Base-by-base conservation (phyloP, 225 moss, liverwort and hornwort genomes). In the Pleurozium schreberi region DNA sequence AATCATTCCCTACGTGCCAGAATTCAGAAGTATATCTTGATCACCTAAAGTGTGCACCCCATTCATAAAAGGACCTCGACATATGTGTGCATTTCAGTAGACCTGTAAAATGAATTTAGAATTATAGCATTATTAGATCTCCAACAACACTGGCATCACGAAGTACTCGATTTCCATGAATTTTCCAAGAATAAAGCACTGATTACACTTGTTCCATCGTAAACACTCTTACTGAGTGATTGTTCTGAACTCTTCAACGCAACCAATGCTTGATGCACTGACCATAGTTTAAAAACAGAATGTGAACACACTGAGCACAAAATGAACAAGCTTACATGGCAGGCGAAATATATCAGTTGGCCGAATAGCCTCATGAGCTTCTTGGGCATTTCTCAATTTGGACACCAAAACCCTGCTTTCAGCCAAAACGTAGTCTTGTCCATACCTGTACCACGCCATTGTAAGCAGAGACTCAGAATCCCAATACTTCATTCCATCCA, bases 321-420 rank as follows among this genome's bases (percentile, higher is more conserved):
- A 75, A 47, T 57, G 84, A 89, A 86, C n/a, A 74, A 92, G 77
- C 86, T 89, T 92, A 99, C 98, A 96, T 90, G 98, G 98, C 38
- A 97, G 82, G 59, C 96, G 94, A 91, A 84, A 90, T 76, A 96
- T 91, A 90, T 99, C 96, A 84, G 97, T 99, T 81, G 98, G 98
- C 14, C 98, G 95, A 88, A 99, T 97, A 84, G 98, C 97, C 82
- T 99, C 98, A 91, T 99, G 98, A 83, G 97, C 96, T 95, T 99
- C 98, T 90, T 96, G 95, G 58, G 95, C 95, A 95, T 99, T 97
- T 83, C 96, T 97, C 86, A 92, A 96, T 93, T 92, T 99, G 67
- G 98, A 96, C 62, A 83, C 82, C 75, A 95, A 96, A 71, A 93
- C 89, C 49, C 94, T 95, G 62, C 91, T 94, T 85, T 97, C 89